Percentiles rank a stretch among this genome's conserved stretches.
These are phyloP conservation scores for Metschnikowia matae DNA, from an alignment of 805 yeast genomes.

Conservation along the genomic window DNA sequence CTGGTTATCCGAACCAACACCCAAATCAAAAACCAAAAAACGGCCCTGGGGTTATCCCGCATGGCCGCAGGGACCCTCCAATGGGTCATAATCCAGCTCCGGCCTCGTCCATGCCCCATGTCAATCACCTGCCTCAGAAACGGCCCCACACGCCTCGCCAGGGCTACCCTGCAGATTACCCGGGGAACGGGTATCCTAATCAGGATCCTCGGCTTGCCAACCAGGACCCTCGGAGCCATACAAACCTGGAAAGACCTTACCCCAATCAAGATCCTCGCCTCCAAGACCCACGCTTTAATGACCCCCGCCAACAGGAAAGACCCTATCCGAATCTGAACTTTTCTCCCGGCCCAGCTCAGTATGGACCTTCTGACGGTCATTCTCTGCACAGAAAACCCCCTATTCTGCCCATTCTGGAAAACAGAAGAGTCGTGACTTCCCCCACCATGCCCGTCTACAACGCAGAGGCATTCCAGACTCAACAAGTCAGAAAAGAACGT, in stretches of 20 bases:
- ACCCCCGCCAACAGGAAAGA: not conserved
- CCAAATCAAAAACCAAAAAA: no score
- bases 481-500: slow-evolving; percentile 9
- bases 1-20: not conserved
- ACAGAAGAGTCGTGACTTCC: slow-evolving; percentile 15
- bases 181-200: not conserved
- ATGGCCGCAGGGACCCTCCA: not conserved
- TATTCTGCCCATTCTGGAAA: slow-evolving; percentile 5
- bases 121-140: not conserved
- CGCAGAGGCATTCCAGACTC: slow-evolving; percentile 7
- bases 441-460: slow-evolving; percentile 10
- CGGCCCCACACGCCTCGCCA: not conserved
- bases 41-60: not conserved
- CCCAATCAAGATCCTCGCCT: not conserved
- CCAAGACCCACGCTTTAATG: not conserved
- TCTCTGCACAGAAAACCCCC: not conserved
- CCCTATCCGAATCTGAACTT: not conserved
- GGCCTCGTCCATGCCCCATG: not conserved
- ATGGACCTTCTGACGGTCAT: not conserved
- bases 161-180: not conserved
- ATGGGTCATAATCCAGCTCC: not conserved
- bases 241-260: no score
- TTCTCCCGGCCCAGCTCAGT: not conserved
- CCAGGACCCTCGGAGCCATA: not conserved
- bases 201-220: not conserved